Percentiles rank a stretch among this genome's conserved stretches.
phyloP scores from a whole-genome alignment of 1,284 basidiomycete genomes.

The Ganoderma multipileum region DNA sequence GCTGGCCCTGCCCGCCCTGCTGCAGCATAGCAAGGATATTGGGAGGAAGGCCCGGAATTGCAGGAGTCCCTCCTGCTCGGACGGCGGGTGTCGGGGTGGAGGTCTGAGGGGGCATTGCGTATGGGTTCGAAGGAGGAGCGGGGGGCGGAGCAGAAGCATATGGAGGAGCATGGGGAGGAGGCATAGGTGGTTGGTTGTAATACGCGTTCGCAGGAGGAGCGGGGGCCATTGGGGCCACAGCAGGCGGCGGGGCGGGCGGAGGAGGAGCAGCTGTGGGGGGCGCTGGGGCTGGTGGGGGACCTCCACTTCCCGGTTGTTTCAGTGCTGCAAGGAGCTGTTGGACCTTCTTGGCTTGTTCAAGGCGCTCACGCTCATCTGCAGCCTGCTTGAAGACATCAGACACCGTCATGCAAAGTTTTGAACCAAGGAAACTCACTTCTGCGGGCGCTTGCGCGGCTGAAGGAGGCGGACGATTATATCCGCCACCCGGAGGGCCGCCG shows the following conservation, averaged over 20 bases:
- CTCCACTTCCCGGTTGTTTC: conserved; percentile 65
- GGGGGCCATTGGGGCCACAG: conserved; percentile 42
- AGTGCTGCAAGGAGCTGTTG: conserved; percentile 82
- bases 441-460: conserved; percentile 19
- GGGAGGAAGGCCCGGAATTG: conserved; percentile 33
- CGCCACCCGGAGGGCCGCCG: conserved; percentile 40
- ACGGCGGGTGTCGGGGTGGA: conserved; percentile 22
- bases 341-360: conserved; percentile 83
- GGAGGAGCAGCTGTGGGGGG: conserved; percentile 40
- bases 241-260: conserved; percentile 37
- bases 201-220: conserved; percentile 29
- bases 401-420: neutral
- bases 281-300: conserved; percentile 26
- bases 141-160: conserved; percentile 23
- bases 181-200: conserved; percentile 30
- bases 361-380: conserved; percentile 73
- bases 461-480: conserved; percentile 37
- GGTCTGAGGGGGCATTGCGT: conserved; percentile 27
- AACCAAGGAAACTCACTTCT: conserved; percentile 32
- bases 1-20: conserved; percentile 31
- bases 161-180: conserved; percentile 20
- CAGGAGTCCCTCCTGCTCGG: conserved; percentile 10
- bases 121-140: conserved; percentile 23
- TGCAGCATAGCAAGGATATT: conserved; percentile 41
- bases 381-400: conserved; percentile 35